A percentile compares a stretch with the other conserved stretches of the same genome.
phyloP scores from a whole-genome alignment of 208 protist species.

The Trypanosoma theileri region DNA sequence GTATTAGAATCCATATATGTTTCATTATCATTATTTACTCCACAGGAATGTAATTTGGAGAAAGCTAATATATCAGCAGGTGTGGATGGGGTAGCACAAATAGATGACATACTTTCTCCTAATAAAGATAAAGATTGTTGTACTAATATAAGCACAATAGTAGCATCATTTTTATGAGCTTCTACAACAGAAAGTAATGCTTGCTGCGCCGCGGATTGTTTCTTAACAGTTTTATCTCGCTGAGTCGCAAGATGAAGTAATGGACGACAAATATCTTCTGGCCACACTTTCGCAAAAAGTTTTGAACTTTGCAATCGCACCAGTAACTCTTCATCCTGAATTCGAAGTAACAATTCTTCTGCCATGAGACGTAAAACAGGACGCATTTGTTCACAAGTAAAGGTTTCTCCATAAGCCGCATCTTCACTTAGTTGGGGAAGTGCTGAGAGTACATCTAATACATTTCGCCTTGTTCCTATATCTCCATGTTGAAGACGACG shows the following conservation, averaged over 20 bases:
- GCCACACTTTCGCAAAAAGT: constrained; percentile 78
- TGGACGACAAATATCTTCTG: constrained; percentile 67
- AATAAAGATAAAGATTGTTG: constrained; percentile 28
- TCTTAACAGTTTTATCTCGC: constrained; percentile 44
- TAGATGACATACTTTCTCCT: constrained; percentile 5
- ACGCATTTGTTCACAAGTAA: constrained; percentile 33
- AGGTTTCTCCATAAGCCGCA: constrained; percentile 2
- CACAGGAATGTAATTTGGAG: constrained; percentile 22
- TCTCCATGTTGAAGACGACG: constrained; percentile 62
- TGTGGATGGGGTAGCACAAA: constrained; percentile 18
- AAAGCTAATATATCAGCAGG: constrained; percentile 34
- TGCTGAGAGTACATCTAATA: constrained; percentile 64
- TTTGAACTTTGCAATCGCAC: constrained; percentile 61
- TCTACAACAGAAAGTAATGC: constrained; percentile 51
- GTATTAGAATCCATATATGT: not conserved
- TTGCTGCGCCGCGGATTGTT: constrained; percentile 46
- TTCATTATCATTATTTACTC: not conserved
- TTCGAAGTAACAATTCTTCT: constrained; percentile 67
- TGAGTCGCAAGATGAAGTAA: constrained; percentile 59
- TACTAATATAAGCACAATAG: constrained; percentile 40
- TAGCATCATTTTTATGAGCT: constrained; percentile 45
- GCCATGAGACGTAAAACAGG: constrained; percentile 64
- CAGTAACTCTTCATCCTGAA: constrained; percentile 78
- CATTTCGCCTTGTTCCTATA: constrained; percentile 52
- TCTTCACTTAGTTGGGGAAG: constrained; percentile 41